Evolutionary conservation across 352 stramenopile species (phyloP), one percentile per base, ranked within the genome.

Genomic region (Peronospora destructor): DNA sequence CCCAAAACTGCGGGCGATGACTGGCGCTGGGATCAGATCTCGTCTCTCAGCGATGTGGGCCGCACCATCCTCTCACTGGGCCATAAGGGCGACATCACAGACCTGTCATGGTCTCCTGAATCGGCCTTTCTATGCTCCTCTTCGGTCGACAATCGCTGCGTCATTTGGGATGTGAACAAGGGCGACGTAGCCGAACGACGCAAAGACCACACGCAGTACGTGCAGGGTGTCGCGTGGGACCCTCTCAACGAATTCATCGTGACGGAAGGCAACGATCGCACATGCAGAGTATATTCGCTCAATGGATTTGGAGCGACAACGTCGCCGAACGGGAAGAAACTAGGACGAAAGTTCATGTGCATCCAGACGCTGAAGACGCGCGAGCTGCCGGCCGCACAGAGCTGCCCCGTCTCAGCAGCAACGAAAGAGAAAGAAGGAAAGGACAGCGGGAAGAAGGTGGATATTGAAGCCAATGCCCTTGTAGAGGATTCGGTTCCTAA

Each of bases 221-320:
- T 98, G 38, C 94, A 98, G 66, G 95, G 95, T 33, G 93, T 96
- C n/a, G 74, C 87, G 2, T 98, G 91, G 73, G 95, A 98, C 66
- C 95, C 95, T 7, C 82, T 96, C 10, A 95, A 90, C 16, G 84
- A 97, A 33, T 97, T 95, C 42, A 66, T 98, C 30, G 87, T 95
- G 2, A 97, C 90, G 28, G 86, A 96, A 59, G 88, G 91, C 37
- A 97, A 95, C 55, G 94, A 98, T 74, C 84, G 94, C 19, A 96
- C 87, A 17, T 95, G 96, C 11, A 81, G 90, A 41, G 79, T 98
- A n/a, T 98, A 96, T 55, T 88, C 71, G 36, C 64, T 81, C 41
- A 73, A 44, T 61, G 91, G 76, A 29, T 84, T 91, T 42, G 74
- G 82, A 38, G 43, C 63, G 6, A 49, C 68, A 30, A 73, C 61